Percentiles rank a stretch among this genome's conserved stretches.
Evolutionary conservation across 2,329 filamentous ascomycete genomes (phyloP).

Genomic region (Curvularia spicifera): DNA sequence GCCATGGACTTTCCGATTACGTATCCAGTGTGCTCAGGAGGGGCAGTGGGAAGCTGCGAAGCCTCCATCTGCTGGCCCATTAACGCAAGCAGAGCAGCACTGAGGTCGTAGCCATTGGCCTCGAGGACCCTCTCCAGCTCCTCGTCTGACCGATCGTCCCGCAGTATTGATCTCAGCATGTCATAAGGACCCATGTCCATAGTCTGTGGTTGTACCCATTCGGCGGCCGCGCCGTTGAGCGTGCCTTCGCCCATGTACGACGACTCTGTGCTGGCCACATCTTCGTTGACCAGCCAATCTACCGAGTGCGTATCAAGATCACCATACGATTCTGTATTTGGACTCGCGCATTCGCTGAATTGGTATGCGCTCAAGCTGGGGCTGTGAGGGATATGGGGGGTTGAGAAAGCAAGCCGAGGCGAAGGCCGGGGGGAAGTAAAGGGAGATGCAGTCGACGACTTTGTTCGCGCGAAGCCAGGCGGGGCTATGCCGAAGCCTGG

Average conservation of each 20-base stretch:
- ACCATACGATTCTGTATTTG: slow-evolving; percentile 83
- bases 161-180: slow-evolving; percentile 92
- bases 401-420: slow-evolving; percentile 86
- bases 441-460: slow-evolving; percentile 77
- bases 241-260: slow-evolving; percentile 71
- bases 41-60: slow-evolving; percentile 55
- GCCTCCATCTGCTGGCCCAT: slow-evolving; percentile 73
- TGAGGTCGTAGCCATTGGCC: slow-evolving; percentile 88
- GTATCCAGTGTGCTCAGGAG: slow-evolving; percentile 67
- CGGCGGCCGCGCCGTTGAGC: slow-evolving; percentile 79
- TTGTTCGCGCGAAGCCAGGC: slow-evolving; percentile 76
- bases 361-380: slow-evolving; percentile 94
- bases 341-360: slow-evolving; percentile 77
- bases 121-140: slow-evolving; percentile 93
- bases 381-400: slow-evolving; percentile 89
- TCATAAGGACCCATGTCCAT: slow-evolving; percentile 97
- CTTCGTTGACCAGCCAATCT: slow-evolving; percentile 92
- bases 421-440: slow-evolving; percentile 94
- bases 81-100: slow-evolving; percentile 85
- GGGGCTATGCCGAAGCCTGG: slow-evolving; percentile 77
- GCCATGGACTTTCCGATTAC: slow-evolving; percentile 91
- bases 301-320: slow-evolving; percentile 94
- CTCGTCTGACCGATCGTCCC: slow-evolving; percentile 86
- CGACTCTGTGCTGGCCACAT: slow-evolving; percentile 81
- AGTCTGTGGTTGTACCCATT: slow-evolving; percentile 72